Evolutionary conservation across 2,329 filamentous ascomycete species (phyloP).

Genomic region (Aspergillus sp.): DNA sequence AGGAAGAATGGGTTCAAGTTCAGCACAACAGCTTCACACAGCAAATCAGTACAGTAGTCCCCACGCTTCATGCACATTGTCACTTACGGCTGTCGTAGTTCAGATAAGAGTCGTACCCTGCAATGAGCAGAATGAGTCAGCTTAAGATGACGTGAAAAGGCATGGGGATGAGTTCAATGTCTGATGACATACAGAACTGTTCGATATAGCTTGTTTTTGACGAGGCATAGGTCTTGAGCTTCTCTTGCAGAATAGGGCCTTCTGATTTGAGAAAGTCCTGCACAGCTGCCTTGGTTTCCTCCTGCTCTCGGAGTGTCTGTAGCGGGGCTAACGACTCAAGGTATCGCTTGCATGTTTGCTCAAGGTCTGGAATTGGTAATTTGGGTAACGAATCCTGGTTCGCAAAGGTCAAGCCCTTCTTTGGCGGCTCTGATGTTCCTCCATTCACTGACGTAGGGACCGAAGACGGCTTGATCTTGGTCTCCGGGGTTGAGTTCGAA

Average conservation of each 20-base stretch:
- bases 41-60: constrained; percentile 15
- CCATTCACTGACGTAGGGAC: constrained; percentile 18
- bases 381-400: constrained; percentile 86
- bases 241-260: constrained; percentile 82
- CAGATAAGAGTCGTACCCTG: constrained; percentile 97
- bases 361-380: constrained; percentile 87
- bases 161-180: not conserved
- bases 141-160: not conserved
- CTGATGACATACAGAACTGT: constrained; percentile 79
- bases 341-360: constrained; percentile 76
- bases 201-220: constrained; percentile 96
- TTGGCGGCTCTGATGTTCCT: constrained; percentile 42
- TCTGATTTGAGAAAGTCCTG: constrained; percentile 80
- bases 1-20: constrained; percentile 98
- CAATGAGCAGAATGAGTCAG: constrained; percentile 11
- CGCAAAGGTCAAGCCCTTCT: constrained; percentile 79
- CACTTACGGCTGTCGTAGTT: constrained; percentile 83
- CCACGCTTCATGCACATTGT: constrained; percentile 4
- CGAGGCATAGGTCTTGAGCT: constrained; percentile 83
- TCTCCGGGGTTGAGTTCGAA: constrained; percentile 30
- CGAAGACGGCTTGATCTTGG: constrained; percentile 19
- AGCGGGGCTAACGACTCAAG: constrained; percentile 76
- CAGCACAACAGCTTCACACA: constrained; percentile 70
- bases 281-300: constrained; percentile 77
- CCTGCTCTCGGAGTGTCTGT: constrained; percentile 77